A percentile compares a stretch with the other conserved stretches of the same genome.
Evolutionary conservation across 2,329 filamentous ascomycete species (phyloP).

Genomic region (Diaporthe citriasiana): DNA sequence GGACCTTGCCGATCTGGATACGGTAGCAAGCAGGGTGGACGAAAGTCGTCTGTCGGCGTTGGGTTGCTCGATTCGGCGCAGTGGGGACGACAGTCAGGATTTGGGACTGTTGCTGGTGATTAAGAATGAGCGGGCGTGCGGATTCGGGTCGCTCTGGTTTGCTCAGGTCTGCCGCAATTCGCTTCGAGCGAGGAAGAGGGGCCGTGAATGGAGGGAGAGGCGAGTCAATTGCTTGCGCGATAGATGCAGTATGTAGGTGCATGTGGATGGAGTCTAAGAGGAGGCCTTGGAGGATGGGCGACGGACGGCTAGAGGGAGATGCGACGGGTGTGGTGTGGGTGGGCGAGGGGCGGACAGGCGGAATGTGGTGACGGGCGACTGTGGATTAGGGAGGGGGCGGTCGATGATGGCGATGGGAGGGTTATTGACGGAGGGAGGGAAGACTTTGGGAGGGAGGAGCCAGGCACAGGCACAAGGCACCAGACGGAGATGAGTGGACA

Average conservation of each 20-base stretch:
- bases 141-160: neutral
- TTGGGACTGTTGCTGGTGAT: constrained; percentile 25
- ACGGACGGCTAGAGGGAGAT: neutral
- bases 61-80: constrained; percentile 34
- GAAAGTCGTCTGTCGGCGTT: constrained; percentile 30
- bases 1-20: constrained; percentile 37
- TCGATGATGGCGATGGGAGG: constrained; percentile 23
- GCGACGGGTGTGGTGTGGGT: neutral
- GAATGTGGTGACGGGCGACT: neutral
- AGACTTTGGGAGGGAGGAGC: neutral
- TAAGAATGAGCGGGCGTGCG: constrained; percentile 1
- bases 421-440: constrained; percentile 29
- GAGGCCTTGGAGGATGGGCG: constrained; percentile 8
- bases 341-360: neutral
- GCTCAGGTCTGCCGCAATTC: neutral
- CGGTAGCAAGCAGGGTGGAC: constrained; percentile 41
- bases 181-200: constrained; percentile 7
- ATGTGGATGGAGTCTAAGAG: constrained; percentile 8
- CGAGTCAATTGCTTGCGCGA: constrained; percentile 28
- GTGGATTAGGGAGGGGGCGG: neutral
- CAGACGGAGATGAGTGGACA: constrained; percentile 32
- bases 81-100: constrained; percentile 29
- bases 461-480: constrained; percentile 33
- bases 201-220: neutral
- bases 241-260: constrained; percentile 10